Base-by-base conservation (phyloP, 2,329 filamentous ascomycete genomes). In the Alternaria rosae region DNA sequence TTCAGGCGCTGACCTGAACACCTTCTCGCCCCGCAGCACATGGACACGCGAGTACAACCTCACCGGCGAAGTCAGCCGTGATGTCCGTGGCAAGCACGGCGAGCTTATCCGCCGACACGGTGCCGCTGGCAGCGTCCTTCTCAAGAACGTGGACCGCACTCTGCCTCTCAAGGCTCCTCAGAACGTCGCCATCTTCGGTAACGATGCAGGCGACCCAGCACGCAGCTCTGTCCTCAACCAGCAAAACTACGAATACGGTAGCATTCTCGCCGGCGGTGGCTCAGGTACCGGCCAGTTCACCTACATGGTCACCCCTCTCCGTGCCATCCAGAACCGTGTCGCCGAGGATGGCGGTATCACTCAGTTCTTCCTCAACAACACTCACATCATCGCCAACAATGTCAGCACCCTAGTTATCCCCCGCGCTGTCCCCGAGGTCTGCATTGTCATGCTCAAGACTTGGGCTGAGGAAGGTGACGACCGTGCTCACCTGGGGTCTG, bases 391-490 rank as follows among this genome's bases (percentile, higher is more conserved):
- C 17, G 66, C 67, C 23, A 74, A 67, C 12, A 73, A 78, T 20
- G 51, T 76, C 42, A 66, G 66, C 47, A 69, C 64, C 44, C 66
- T 72, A 25, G 66, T 73, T 61, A 66, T 72, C 12, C 79, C 48
- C 67, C 72, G 81, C 43, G 54, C 63, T 9, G 57, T 81, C 1
- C 79, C 82, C 8, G 80, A 83, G 9, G 84, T 87, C 10, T 82
- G 67, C 74, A 78, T 89, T n/a, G 86, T 89, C 28, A 86, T 89
- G 76, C 79, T 88, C 59, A 89, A 88, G 85, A 85, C 73, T 13
- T 84, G 77, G 73, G 82, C 83, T 0, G 74, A 77, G 3, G 83
- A 85, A 70, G 82, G 78, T 45, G 72, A 66, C n/a, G 83, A 85
- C 63, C 77, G 83, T 20, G 60, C 62, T 5, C 72, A 73, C 7